phyloP scores from a whole-genome alignment of 768 basidiomycete species.

The Trametes elegans region DNA sequence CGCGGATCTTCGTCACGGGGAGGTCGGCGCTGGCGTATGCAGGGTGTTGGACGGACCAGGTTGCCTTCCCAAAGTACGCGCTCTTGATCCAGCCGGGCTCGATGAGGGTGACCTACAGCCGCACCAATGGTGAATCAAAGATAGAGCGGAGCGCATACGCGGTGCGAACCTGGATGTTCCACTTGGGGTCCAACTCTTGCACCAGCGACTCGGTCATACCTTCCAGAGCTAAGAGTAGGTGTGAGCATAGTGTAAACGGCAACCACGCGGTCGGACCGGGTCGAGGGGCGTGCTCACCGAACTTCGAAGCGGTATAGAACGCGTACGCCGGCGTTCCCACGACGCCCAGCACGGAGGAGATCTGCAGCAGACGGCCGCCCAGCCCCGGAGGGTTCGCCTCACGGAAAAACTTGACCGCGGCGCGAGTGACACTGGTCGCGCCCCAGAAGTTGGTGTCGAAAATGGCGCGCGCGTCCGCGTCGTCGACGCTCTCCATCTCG shows the following conservation, averaged over 20 bases:
- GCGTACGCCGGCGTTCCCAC: slow-evolving; percentile 8
- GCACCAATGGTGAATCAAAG: not conserved
- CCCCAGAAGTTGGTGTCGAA: slow-evolving; percentile 32
- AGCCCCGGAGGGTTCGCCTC: slow-evolving; percentile 36
- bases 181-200: slow-evolving; percentile 33
- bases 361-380: slow-evolving; percentile 36
- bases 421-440: slow-evolving; percentile 29
- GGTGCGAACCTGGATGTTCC: slow-evolving; percentile 40
- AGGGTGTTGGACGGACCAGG: slow-evolving; percentile 3
- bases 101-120: slow-evolving; percentile 18
- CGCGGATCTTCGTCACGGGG: not conserved
- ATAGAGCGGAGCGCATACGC: not conserved
- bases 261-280: not conserved
- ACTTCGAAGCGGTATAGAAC: slow-evolving; percentile 11
- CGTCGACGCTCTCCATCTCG: slow-evolving; percentile 21
- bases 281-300: not conserved
- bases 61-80: not conserved
- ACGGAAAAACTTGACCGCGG: slow-evolving; percentile 35
- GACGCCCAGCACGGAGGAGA: slow-evolving; percentile 30
- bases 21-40: slow-evolving; percentile 4
- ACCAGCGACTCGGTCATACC: slow-evolving; percentile 26
- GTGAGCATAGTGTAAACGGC: not conserved
- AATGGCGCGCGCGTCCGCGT: slow-evolving; percentile 11
- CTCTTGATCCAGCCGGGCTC: slow-evolving; percentile 19
- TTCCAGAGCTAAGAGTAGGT: slow-evolving; percentile 28